phyloP scores from a whole-genome alignment of 2,329 filamentous ascomycete genomes.

The Cercospora sojina region DNA sequence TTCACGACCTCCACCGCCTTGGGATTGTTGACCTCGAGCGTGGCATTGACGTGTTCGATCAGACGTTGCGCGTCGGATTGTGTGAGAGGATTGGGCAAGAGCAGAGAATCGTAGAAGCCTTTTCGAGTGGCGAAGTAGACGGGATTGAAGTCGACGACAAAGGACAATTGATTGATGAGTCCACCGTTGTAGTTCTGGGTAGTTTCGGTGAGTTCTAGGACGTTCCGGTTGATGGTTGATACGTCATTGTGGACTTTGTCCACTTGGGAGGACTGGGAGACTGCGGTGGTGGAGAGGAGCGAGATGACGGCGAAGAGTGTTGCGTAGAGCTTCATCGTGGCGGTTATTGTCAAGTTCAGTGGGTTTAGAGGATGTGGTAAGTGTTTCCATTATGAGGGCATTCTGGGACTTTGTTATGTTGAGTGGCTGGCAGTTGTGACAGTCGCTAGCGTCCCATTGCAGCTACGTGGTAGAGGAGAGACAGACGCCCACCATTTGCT shows the following conservation, averaged over 20 bases:
- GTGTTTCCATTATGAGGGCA: neutral
- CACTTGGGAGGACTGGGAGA: neutral
- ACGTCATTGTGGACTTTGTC: slow-evolving; percentile 10
- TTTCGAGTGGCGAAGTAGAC: slow-evolving; percentile 23
- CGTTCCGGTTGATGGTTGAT: slow-evolving; percentile 6
- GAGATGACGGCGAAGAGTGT: neutral
- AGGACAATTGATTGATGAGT: slow-evolving; percentile 6
- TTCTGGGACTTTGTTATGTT: neutral
- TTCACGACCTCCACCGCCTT: slow-evolving; percentile 2
- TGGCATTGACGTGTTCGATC: slow-evolving; percentile 22
- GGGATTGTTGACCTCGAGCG: slow-evolving; percentile 22
- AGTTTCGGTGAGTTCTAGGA: slow-evolving; percentile 5
- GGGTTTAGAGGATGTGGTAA: neutral
- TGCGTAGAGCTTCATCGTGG: neutral
- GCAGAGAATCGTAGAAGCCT: slow-evolving; percentile 22
- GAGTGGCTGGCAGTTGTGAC: neutral
- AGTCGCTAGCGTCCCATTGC: neutral
- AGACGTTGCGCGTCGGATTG: slow-evolving; percentile 14
- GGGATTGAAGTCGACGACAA: slow-evolving; percentile 11
- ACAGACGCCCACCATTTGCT: neutral
- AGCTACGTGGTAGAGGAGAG: neutral
- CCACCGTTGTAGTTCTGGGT: slow-evolving; percentile 10
- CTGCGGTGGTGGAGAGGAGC: neutral
- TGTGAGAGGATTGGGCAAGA: slow-evolving; percentile 14
- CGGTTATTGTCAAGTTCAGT: neutral